phyloP scores from a whole-genome alignment of 371 early-diverging fungal species.

The Mucor indicus region DNA sequence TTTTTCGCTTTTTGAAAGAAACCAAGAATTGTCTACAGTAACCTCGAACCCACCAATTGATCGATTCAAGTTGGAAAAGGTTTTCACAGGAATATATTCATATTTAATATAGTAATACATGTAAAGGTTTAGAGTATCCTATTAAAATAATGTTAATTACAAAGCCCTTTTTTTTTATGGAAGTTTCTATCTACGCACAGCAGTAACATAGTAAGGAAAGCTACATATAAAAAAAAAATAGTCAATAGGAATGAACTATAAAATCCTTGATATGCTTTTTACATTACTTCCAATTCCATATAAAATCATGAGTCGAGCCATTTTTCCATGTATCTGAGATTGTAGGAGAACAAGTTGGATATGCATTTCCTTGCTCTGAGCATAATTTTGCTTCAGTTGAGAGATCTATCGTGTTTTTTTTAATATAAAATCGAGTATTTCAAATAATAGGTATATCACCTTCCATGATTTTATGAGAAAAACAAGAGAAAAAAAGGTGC shows the following conservation, averaged over 20 bases:
- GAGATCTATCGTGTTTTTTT: too few relatives aligned
- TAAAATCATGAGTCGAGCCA: constrained; percentile 28
- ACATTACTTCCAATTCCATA: constrained; percentile 39
- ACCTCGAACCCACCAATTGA: constrained; percentile 17
- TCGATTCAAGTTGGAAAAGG: constrained; percentile 23
- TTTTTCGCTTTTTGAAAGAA: constrained; percentile 15
- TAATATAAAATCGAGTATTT: too few relatives aligned
- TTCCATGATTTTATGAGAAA: too few relatives aligned
- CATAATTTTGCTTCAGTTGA: too few relatives aligned
- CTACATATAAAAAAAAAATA: too few relatives aligned
- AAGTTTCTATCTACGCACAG: too few relatives aligned
- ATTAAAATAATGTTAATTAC: too few relatives aligned
- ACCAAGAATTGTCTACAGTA: constrained; percentile 41
- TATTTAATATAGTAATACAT: constrained; percentile 37
- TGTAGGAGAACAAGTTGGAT: constrained; percentile 24
- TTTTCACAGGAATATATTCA: constrained; percentile 29
- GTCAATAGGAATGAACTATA: constrained; percentile 1
- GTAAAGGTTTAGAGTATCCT: constrained; percentile 21
- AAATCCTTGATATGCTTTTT: background rate
- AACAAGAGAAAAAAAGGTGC: too few relatives aligned
- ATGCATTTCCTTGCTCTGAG: constrained; percentile 26
- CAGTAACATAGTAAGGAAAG: constrained; percentile 28
- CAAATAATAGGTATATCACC: too few relatives aligned
- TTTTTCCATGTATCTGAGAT: constrained; percentile 30
- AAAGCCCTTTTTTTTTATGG: background rate